These are phyloP conservation scores for Clathrus columnatus DNA, from an alignment of 768 basidiomycete species.

Conservation along the genomic window DNA sequence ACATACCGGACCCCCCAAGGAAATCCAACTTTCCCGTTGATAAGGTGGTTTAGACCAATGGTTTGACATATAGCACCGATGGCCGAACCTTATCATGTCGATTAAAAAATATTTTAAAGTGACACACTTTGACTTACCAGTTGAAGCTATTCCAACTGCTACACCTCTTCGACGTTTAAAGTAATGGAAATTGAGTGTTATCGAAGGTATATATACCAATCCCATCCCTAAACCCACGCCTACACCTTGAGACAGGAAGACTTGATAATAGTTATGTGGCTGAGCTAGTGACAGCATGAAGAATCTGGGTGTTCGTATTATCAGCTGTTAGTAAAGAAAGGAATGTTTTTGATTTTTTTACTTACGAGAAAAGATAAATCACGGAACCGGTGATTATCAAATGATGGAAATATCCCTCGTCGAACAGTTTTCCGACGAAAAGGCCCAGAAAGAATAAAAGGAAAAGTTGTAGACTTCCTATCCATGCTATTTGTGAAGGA, in stretches of 20 bases:
- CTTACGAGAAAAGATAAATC: constrained; percentile 6
- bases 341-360: neutral
- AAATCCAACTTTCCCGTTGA: constrained; percentile 9
- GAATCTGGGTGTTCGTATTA: neutral
- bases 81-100: constrained; percentile 17
- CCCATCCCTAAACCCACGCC: constrained; percentile 34
- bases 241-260: constrained; percentile 38
- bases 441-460: constrained; percentile 4
- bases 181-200: constrained; percentile 40
- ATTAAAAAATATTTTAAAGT: neutral
- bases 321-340: neutral
- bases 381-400: neutral
- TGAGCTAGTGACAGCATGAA: constrained; percentile 44
- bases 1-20: constrained; percentile 2
- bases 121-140: constrained; percentile 28
- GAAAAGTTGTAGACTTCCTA: constrained; percentile 8
- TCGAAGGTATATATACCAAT: constrained; percentile 35
- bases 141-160: constrained; percentile 38
- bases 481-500: constrained; percentile 21
- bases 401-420: constrained; percentile 8
- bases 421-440: constrained; percentile 10
- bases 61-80: constrained; percentile 41
- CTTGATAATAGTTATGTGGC: constrained; percentile 28
- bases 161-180: constrained; percentile 33
- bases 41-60: constrained; percentile 40